Base-by-base conservation (phyloP, 805 yeast species). In the Suhomyces vadensis region DNA sequence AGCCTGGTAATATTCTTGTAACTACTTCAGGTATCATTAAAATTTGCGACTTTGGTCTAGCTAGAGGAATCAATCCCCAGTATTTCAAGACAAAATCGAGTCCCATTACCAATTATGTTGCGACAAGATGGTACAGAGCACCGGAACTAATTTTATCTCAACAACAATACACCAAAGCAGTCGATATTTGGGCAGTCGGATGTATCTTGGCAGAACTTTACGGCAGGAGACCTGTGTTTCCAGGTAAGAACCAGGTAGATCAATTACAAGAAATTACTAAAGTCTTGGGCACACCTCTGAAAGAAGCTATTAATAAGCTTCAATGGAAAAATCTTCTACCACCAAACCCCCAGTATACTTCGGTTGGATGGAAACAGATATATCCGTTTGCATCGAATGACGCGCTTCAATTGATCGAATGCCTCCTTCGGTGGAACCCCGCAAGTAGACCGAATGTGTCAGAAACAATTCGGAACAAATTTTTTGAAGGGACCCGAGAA, bases 111-210 rank as follows among this genome's bases (percentile, higher is more conserved):
- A 83, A 81, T 53, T 91, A 91, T 58, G 97, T 91, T 19, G 97
- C 97, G 0, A 91, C 97, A 0, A 69, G 97, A 46, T 91, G 97
- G 96, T 91, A 91, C 57, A 73, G 98, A 36, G 97, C 97, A 0
- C 98, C 98, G 0, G 98, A 91, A 57, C 71, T 91, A 38, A 78
- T 91, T 35, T 63, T 90, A 25, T 75, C 86, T 8, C 73, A 77
- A 44, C 75, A 72, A 41, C 56, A 53, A 13, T 88, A 88, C 57
- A 75, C 81, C 3, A 85, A 85, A 43, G 62, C 75, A 19, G 85
- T 91, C 37, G 98, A 91, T 61, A 73, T 91, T 71, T 91, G 98
- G 98, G 90, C 97, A 0, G 80, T 84, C 7, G 98, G 97, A 1
- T 91, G 97, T 58, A 89, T 91, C 7, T 65, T 90, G 47, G 95